Base-by-base conservation (phyloP, 495 filamentous ascomycete species). In the Podospora pseudocomata region DNA sequence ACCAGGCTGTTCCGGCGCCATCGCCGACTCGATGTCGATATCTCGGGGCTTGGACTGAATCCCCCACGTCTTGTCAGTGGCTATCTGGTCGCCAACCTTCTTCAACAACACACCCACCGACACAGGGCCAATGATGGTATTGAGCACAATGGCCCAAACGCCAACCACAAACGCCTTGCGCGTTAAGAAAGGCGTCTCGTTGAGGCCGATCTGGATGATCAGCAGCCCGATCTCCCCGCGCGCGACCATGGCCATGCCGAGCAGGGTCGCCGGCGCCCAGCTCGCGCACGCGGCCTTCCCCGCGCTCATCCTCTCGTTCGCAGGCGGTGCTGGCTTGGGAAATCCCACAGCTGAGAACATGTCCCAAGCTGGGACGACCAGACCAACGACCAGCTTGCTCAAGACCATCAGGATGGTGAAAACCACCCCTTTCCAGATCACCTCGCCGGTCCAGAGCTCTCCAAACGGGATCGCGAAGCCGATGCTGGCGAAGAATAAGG, bases 401-500 rank as follows among this genome's bases (percentile, higher is more conserved):
- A 90, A 44, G 13, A 79, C 70, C 92, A 94, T 95, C 4, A 94
- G 77, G 0, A 89, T 65, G 3, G 88, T 77, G 71, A 92, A 95
- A 19, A 92, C 81, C 1, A 92, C 68, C 1, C 91, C 92, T 9
- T 87, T 84, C 92, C 89, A 95, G 23, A 92, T 72, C 0, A 91
- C 81, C 61, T 74, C 72, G 5, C 85, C 85, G 2, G 72, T 71
- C 73, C 93, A 94, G 81, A 95, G 87, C 15, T 87, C 75, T 0
- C 86, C 84, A 49, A 94, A 89, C 0, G 92, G 91, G 20, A 96
- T 90, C 0, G 90, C 87, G 71, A 94, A 93, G 0, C 92, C 91
- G 54, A 94, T 90, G 0, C 89, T 92, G 20, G 90, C 88, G 70
- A 95, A 96, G 79, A 95, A 94, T 61, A 92, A 84, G 0, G 92